Evolutionary conservation across 192 early-diverging fungal genomes (phyloP), one percentile per base, ranked within the genome.

Genomic region (Backusella psychrophila): DNA sequence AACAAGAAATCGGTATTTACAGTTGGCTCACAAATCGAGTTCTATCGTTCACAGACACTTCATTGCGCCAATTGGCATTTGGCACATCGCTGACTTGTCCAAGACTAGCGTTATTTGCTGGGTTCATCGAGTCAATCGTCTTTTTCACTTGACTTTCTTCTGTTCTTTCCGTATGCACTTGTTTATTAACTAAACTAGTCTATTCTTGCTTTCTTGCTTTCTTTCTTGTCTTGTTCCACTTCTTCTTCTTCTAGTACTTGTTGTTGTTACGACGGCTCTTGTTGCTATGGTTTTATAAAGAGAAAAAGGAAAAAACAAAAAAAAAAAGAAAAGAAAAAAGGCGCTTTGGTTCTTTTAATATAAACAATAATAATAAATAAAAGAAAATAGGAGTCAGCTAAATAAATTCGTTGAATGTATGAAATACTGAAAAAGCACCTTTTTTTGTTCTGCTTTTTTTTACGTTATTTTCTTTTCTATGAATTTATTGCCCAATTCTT

Each of bases 31-130:
- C 76, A 19, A 72, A 66, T 19, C 69, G 69, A 65, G 71, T 65
- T 66, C 76, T 77, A 31, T 77, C 76, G 15, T 42, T 33, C 21
- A 67, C 70, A 72, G 71, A 67, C 31, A 77, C 26, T 66, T 77
- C 76, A 21, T 77, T 59, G 23, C 76, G 69, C 76, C 76, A 77
- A 33, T 71, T 76, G 42, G 23, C 44, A 36, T 44, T 71, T 31
- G 70, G 44, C 17, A 71, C 44, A 71, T 71, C 70, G 44, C 14
- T 71, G 35, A 42, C 39, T 33, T 46, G 29, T 17, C 70, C 70
- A 46, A 71, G 70, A 71, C 42, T 71, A 21, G 42, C 42, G 26
- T 8, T 63, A 14, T 63, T 63, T 63, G 56, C 26, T 63, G 56
- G 56, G 23, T 63, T 63, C 56, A 63, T 63, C 56, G 56, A 63